phyloP scores from a whole-genome alignment of 2,329 filamentous ascomycete genomes.

The Calonectria pteridis region DNA sequence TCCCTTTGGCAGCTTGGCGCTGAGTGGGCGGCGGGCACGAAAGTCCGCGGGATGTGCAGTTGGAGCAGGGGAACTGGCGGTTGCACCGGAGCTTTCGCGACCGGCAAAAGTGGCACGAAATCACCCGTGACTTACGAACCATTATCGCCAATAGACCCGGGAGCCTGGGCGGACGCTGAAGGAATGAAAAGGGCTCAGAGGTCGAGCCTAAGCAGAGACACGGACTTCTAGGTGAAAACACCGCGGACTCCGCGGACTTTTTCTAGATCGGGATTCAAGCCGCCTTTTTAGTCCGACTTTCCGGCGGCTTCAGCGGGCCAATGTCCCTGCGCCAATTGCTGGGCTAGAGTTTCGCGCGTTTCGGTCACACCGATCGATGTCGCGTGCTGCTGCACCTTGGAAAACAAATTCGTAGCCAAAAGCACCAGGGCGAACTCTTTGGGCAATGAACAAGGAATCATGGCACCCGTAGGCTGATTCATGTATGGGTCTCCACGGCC shows the following conservation, averaged over 20 bases:
- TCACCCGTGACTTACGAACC: conserved; percentile 49
- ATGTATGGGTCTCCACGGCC: background rate
- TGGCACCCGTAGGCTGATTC: background rate
- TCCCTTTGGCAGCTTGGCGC: conserved; percentile 27
- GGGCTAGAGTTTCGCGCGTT: background rate
- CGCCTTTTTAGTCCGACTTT: background rate
- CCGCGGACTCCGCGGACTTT: conserved; percentile 1
- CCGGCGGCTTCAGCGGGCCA: background rate
- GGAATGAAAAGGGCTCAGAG: background rate
- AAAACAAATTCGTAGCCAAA: background rate
- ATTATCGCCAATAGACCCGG: conserved; percentile 30
- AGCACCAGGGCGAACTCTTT: background rate
- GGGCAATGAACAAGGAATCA: background rate
- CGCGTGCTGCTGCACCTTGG: background rate
- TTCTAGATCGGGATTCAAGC: background rate
- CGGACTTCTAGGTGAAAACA: background rate
- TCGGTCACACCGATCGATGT: background rate
- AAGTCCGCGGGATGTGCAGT: conserved; percentile 52
- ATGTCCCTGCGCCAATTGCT: no score
- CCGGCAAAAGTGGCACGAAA: conserved; percentile 52
- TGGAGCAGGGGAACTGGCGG: conserved; percentile 52
- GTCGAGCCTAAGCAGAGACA: background rate
- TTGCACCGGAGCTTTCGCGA: conserved; percentile 53
- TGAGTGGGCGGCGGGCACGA: conserved; percentile 42
- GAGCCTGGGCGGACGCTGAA: conserved; percentile 2